Base-by-base conservation (phyloP, 1,139 yeast genomes). In the Suhomyces coccinellae region DNA sequence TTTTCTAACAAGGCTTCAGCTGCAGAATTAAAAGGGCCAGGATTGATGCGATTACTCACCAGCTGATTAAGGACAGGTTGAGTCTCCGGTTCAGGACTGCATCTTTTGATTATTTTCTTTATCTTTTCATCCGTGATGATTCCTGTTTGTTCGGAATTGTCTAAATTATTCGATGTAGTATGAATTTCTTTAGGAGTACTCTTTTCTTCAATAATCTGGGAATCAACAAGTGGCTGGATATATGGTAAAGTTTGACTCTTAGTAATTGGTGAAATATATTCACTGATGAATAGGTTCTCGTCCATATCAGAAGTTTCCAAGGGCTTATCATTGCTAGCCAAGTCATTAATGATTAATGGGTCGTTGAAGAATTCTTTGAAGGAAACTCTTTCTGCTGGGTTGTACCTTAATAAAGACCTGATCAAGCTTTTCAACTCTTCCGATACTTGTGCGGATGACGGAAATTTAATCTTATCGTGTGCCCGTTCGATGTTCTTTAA, bases 301-400 rank as follows among this genome's bases (percentile, higher is more conserved):
- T 87, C 88, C 60, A 86, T 78, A 50, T 81, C 77, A 1, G 88
- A 81, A 34, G 84, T 79, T 51, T 85, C 90, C 48, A 87, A 67
- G 12, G 86, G 86, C 55, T 68, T 70, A 58, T 75, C 75, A 29
- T 67, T 71, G 37, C 80, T 73, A 30, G 71, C 72, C 38, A 80
- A 69, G 26, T 76, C 80, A 16, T 65, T 63, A 0, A 64, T 59
- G 14, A 84, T 73, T 44, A 83, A 65, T 3, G 83, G 77, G 56
- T 85, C 83, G 47, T 72, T 78, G 63, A 93, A 93, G 62, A 93
- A 89, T 62, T 91, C 98, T 49, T 77, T 80, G 64, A 89, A 93
- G 1, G 95, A 85, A 67, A 91, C 83, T 57, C 99, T 77, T 61
- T 88, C 95, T 1, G 87, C 79, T 7, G 99, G 97, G 53, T 86